Evolutionary conservation across 345 rosid genomes (phyloP).

Genomic region (Aethionema arabicum): DNA sequence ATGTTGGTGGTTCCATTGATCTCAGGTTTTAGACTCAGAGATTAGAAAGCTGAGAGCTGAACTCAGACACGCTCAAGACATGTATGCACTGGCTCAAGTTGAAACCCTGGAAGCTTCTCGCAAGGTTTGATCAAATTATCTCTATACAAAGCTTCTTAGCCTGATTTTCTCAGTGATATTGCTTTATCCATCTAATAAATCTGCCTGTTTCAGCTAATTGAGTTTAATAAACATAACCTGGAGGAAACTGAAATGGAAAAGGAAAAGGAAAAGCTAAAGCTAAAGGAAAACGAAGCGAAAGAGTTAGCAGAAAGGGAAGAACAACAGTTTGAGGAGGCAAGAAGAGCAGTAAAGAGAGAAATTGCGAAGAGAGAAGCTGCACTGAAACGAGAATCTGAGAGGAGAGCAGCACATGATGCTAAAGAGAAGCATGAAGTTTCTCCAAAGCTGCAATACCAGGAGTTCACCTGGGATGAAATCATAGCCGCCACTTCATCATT

Average conservation of each 20-base stretch:
- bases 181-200: constrained; percentile 1
- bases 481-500: constrained; percentile 38
- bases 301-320: constrained; percentile 51
- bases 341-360: constrained; percentile 42
- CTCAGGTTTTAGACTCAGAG: constrained; percentile 62
- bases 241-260: constrained; percentile 43
- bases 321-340: constrained; percentile 49
- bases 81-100: constrained; percentile 68
- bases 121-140: constrained; percentile 46
- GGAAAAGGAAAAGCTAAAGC: constrained; percentile 45
- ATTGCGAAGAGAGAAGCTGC: constrained; percentile 52
- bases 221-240: constrained; percentile 36
- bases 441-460: constrained; percentile 34
- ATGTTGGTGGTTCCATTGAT: not conserved
- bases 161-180: not conserved
- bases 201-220: constrained; percentile 28
- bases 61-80: constrained; percentile 69
- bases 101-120: constrained; percentile 75
- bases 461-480: constrained; percentile 43
- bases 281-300: constrained; percentile 46
- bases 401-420: constrained; percentile 44
- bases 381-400: constrained; percentile 49
- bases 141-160: not conserved
- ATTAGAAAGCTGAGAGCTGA: constrained; percentile 75
- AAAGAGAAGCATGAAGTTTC: constrained; percentile 53